Base-by-base conservation (phyloP, 306 rosid genomes). In the Acacia acuminata region DNA sequence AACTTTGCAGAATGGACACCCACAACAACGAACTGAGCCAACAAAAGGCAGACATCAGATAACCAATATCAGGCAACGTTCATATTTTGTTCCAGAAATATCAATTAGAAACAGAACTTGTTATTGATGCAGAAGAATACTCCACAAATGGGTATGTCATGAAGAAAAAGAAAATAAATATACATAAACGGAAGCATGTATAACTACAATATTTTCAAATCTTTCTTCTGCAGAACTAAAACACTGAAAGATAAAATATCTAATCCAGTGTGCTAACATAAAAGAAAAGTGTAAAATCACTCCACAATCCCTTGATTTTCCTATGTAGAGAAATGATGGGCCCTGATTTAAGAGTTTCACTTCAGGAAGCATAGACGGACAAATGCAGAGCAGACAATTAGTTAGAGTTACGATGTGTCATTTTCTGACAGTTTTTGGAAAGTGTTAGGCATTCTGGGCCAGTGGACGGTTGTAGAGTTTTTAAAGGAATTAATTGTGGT, bases 1-100 rank as follows among this genome's bases (percentile, higher is more conserved):
- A 95, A 95, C 84, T 95, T 95, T 42, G 99, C 99, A 69, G 99
- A 95, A 85, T 95, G 99, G 68, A 95, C 99, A 71, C 99, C 99
- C 77, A 95, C 98, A 58, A 95, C 98, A 65, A 90, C 20, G 75
- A 95, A 93, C 99, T 95, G 90, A 73, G 77, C 60, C 82, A 73
- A 63, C 58, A 87, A 51, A 84, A 81, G 55, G 81, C 56, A 86
- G 27, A 79, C 48, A 81, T 84, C 27, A 84, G 76, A 79, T 19
- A 38, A 34, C 74, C 36, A 10, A 63, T 53, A 40, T 38, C 56
- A 79, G 15, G 53, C 71, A 36, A 3, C 24, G 22, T n/a, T 32
- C 8, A 65, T 42, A 43, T 72, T 38, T 75, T 32, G 71, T 45
- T 70, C 79, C 38, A 36, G 25, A 61, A 66, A 67, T 69, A 68